Percentiles rank a stretch among this genome's conserved stretches.
These are phyloP conservation scores for Marasmius fiardii DNA, from an alignment of 1,284 basidiomycete genomes.

Conservation along the genomic window DNA sequence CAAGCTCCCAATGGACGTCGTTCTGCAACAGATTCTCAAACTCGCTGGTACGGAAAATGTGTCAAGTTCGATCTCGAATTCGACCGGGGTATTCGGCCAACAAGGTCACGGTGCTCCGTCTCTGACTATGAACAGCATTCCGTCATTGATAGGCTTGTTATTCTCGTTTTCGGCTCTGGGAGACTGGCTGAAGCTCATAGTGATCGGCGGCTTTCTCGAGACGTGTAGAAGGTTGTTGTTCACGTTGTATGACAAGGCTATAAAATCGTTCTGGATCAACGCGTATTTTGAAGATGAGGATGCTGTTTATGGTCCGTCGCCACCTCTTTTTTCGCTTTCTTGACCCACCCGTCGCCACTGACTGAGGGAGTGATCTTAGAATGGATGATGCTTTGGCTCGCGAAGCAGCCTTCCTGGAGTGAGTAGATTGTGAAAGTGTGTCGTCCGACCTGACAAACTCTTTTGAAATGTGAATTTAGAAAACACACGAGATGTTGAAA, in stretches of 20 bases:
- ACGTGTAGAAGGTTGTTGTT: conserved; percentile 44
- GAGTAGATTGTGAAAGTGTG: too few species aligned
- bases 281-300: conserved; percentile 61
- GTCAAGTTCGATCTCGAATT: not conserved
- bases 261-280: conserved; percentile 59
- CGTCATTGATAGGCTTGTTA: conserved; percentile 35
- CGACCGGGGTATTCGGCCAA: not conserved
- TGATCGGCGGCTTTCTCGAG: conserved; percentile 61
- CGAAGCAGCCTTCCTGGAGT: conserved; percentile 48
- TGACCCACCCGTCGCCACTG: too few species aligned
- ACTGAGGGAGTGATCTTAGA: too few species aligned
- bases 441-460: too few species aligned
- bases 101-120: not conserved
- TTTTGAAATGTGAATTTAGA: conserved; percentile 25
- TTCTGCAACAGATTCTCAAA: not conserved
- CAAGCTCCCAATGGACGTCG: not conserved
- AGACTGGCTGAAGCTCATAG: conserved; percentile 64
- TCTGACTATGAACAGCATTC: conserved; percentile 17
- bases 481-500: conserved; percentile 47
- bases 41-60: not conserved
- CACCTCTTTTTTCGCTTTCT: conserved; percentile 5
- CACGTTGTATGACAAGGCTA: conserved; percentile 38
- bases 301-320: conserved; percentile 38
- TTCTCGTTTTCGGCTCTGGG: conserved; percentile 49
- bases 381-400: conserved; percentile 65